Evolutionary conservation across 2,329 filamentous ascomycete species (phyloP).

Genomic region (Pseudogymnoascus sp.): DNA sequence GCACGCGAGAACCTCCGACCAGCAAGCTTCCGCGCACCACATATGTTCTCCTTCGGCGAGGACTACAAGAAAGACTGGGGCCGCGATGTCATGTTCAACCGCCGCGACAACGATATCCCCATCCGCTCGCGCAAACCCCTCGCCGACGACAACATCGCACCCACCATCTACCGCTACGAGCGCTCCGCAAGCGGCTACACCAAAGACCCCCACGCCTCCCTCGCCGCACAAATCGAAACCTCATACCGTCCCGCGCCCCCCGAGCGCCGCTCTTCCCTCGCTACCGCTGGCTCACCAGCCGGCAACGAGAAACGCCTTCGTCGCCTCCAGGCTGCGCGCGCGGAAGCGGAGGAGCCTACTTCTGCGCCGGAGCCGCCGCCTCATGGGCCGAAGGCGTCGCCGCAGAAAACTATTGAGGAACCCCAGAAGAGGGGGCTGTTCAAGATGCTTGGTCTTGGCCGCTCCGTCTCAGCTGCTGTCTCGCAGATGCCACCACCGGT

Average conservation of each 20-base stretch:
- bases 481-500: neutral
- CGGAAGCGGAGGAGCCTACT: neutral
- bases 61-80: conserved; percentile 19
- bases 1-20: conserved; percentile 12
- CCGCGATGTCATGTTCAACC: conserved; percentile 21
- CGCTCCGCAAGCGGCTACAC: neutral
- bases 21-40: conserved; percentile 11
- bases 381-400: neutral
- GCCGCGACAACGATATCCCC: conserved; percentile 10
- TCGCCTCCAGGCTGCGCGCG: neutral
- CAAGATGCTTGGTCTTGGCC: neutral
- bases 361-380: neutral
- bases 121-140: conserved; percentile 16
- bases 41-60: conserved; percentile 11
- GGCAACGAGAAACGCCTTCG: conserved; percentile 3
- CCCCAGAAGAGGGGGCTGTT: neutral
- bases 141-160: conserved; percentile 10
- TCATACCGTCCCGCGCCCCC: conserved; percentile 17
- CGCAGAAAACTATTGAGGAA: neutral
- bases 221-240: conserved; percentile 13
- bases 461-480: neutral
- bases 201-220: conserved; percentile 7
- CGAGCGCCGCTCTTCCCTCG: conserved; percentile 23
- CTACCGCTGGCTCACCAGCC: conserved; percentile 12
- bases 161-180: conserved; percentile 13